Conservation (phyloP, 73 alveolate species). For the Paramecium sonneborni region DNA sequence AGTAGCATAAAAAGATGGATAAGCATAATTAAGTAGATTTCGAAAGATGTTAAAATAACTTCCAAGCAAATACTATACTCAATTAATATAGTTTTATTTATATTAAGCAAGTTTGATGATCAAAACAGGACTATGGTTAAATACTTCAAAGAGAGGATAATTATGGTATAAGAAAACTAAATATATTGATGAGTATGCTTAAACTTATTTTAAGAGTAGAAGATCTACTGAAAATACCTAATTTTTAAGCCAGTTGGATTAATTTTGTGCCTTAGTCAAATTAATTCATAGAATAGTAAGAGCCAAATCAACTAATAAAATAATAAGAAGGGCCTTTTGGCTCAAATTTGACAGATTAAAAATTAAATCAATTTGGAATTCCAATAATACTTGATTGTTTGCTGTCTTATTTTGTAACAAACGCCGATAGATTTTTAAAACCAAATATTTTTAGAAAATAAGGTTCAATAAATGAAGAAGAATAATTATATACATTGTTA, state of each 20-base stretch:
- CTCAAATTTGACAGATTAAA: background rate
- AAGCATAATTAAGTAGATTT: background rate
- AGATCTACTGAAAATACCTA: background rate
- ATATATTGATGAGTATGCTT: background rate
- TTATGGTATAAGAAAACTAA: constrained; percentile 1
- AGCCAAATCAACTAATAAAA: background rate
- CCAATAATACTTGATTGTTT: constrained; percentile 1
- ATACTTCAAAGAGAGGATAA: background rate
- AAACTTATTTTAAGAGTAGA: background rate
- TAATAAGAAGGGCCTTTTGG: background rate
- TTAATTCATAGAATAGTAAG: background rate
- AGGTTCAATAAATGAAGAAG: constrained; percentile 47
- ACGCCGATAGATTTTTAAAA: background rate
- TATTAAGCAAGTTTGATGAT: background rate
- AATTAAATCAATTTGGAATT: constrained; percentile 42
- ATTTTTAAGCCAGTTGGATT: background rate
- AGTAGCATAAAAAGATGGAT: background rate
- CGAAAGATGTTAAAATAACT: background rate
- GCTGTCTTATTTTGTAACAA: background rate
- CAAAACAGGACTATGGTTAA: background rate
- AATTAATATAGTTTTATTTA: background rate
- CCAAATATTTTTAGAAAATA: constrained; percentile 13
- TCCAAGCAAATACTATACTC: background rate
- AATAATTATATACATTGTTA: background rate
- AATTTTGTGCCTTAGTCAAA: background rate